Conservation (phyloP, 164 flowering plant genomes). For the Paratinospora sagittata region DNA sequence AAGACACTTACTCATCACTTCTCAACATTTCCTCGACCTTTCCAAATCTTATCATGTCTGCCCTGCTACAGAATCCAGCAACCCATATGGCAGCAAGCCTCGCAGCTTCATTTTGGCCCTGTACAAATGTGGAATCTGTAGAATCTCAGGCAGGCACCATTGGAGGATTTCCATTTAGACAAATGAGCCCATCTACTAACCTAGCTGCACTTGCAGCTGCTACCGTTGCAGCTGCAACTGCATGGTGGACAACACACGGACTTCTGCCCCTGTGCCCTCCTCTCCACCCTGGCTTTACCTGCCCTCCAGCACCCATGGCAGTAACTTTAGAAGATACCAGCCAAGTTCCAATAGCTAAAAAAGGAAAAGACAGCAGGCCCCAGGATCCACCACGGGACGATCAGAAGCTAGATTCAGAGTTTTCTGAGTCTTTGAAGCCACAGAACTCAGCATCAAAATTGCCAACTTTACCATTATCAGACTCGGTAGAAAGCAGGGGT, state of each 20-base stretch:
- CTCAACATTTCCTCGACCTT: conserved; percentile 53
- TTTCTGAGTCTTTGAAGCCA: conserved; percentile 38
- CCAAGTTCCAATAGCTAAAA: conserved; percentile 27
- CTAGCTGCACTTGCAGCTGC: conserved; percentile 75
- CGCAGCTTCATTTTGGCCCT: conserved; percentile 72
- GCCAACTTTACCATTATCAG: conserved; percentile 40
- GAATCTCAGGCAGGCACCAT: conserved; percentile 28
- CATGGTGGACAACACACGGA: conserved; percentile 98
- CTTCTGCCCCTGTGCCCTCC: conserved; percentile 65
- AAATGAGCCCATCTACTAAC: conserved; percentile 41
- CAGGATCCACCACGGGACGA: conserved; percentile 27
- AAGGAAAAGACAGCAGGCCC: conserved; percentile 19
- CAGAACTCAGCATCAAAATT: conserved; percentile 42
- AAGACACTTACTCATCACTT: conserved; percentile 44
- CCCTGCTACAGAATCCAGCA: conserved; percentile 74
- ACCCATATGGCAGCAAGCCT: conserved; percentile 86
- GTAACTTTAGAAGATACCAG: conserved; percentile 27
- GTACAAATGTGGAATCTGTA: conserved; percentile 33
- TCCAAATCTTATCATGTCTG: conserved; percentile 54
- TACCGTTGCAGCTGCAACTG: conserved; percentile 92
- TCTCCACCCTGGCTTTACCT: conserved; percentile 41
- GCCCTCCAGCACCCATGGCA: conserved; percentile 36
- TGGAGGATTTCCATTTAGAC: conserved; percentile 37
- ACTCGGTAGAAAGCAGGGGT: conserved; percentile 46
- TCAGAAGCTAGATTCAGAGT: conserved; percentile 35